Base-by-base conservation (phyloP, 1,284 basidiomycete species). In the Rhodofomes roseus region DNA sequence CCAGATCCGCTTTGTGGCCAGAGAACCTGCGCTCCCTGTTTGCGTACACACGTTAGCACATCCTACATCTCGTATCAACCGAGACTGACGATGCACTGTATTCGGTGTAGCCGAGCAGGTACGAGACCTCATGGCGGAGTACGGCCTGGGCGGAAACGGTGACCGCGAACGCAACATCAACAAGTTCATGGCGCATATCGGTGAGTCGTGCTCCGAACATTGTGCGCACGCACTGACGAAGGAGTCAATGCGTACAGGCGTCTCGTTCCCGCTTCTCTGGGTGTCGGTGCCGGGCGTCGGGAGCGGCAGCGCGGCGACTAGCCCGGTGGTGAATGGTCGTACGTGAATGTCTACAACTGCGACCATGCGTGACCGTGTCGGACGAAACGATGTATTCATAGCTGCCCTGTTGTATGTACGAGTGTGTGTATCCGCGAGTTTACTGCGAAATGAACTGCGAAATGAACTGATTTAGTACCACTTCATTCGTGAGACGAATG, bases 101-200 rank as follows among this genome's bases (percentile, higher is more conserved):
- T n/a, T n/a, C 48, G 52, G 34, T 55, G 83, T 81, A 74, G 43
- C 73, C 73, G 7, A 71, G 70, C 58, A 64, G 74, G 20, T 74
- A 72, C 34, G 12, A 56, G 64, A 68, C 22, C 70, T 86, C 22
- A 65, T 81, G 34, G 69, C 64, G 25, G 81, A 85, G 58, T 83
- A 82, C 59, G 79, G 71, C 1, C 74, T 87, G 12, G 67, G 66
- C 9, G 76, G 76, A 40, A 73, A 77, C 39, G 76, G 77, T 1
- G 65, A 71, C 20, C 69, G 74, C 20, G 73, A 77, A 57, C 71
- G 69, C 62, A 84, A 83, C 63, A 68, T 82, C 50, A 82, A 81
- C 59, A 70, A 74, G n/a, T 85, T 86, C 66, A 75, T 86, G 71
- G 70, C 74, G 31, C 79, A 82, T 65, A 81, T 85, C 58, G 83